A percentile compares a stretch with the other conserved stretches of the same genome.
These are phyloP conservation scores for Chaetomiaceae sp. DNA, from an alignment of 2,329 filamentous ascomycete species.

Conservation along the genomic window DNA sequence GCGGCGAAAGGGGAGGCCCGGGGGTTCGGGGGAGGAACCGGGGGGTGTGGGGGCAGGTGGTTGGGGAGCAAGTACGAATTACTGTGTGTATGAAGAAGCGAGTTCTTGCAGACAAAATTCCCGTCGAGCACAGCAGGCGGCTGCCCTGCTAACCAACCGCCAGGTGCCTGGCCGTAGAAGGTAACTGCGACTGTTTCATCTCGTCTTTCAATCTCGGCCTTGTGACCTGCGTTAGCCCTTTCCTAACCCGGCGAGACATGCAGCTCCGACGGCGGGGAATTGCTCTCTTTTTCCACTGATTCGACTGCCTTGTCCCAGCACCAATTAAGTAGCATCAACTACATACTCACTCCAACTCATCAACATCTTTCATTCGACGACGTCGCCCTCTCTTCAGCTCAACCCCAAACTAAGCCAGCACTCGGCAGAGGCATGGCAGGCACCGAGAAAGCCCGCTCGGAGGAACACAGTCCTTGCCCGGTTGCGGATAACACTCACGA, in stretches of 20 bases:
- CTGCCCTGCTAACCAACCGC: too few relatives aligned
- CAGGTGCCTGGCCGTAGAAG: too few relatives aligned
- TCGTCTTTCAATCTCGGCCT: not conserved
- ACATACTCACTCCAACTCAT: not conserved
- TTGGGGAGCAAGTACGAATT: too few relatives aligned
- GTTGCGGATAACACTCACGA: constrained; percentile 10
- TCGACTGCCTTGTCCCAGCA: constrained; percentile 1
- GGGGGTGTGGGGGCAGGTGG: too few relatives aligned
- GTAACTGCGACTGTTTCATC: too few relatives aligned
- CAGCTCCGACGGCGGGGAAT: constrained; percentile 12
- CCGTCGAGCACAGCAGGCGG: too few relatives aligned
- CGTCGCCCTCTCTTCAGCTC: not conserved
- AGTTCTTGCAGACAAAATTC: too few relatives aligned
- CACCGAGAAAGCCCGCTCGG: not conserved
- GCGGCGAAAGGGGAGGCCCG: too few relatives aligned
- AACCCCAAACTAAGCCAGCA: not conserved
- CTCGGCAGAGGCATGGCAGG: constrained; percentile 10
- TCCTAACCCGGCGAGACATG: constrained; percentile 15
- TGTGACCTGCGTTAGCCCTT: constrained; percentile 11
- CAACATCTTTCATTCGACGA: not conserved
- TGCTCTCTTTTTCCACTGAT: not conserved
- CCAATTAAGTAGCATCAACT: constrained; percentile 11
- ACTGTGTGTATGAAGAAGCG: too few relatives aligned
- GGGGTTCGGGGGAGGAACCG: too few relatives aligned
- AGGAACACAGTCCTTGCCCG: not conserved